These are phyloP conservation scores for Hypocrella siamensis DNA, from an alignment of 2,329 filamentous ascomycete species.

Conservation along the genomic window DNA sequence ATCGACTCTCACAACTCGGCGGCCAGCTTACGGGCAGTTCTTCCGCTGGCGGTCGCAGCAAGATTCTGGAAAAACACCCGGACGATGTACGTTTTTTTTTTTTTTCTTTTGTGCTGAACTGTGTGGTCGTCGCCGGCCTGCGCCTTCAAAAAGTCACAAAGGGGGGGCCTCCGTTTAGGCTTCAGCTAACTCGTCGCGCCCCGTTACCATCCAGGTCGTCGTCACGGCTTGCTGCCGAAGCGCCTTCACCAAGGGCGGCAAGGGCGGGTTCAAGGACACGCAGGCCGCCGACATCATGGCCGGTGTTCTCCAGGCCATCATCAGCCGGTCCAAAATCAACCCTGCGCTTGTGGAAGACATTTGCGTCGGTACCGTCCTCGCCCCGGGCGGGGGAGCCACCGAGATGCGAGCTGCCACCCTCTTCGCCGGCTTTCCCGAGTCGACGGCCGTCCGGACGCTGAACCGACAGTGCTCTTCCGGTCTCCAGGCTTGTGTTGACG, in stretches of 20 bases:
- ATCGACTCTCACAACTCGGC: slow-evolving; percentile 43
- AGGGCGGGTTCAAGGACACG: slow-evolving; percentile 93
- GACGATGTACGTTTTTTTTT: slow-evolving; percentile 39
- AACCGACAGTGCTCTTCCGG: slow-evolving; percentile 94
- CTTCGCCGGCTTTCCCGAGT: slow-evolving; percentile 78
- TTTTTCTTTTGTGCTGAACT: slow-evolving; percentile 4
- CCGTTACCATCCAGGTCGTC: slow-evolving; percentile 50
- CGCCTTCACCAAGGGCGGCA: slow-evolving; percentile 81
- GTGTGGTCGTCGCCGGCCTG: too few relatives aligned
- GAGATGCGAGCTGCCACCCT: slow-evolving; percentile 90
- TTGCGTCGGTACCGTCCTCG: slow-evolving; percentile 77
- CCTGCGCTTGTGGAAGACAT: slow-evolving; percentile 82
- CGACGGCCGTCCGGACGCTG: slow-evolving; percentile 68
- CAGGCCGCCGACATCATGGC: slow-evolving; percentile 70
- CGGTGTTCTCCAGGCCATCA: slow-evolving; percentile 65
- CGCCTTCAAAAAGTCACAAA: too few relatives aligned
- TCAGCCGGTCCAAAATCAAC: slow-evolving; percentile 79
- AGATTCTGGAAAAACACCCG: slow-evolving; percentile 47
- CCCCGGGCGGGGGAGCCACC: slow-evolving; percentile 86
- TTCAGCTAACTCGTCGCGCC: too few relatives aligned
- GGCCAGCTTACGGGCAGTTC: slow-evolving; percentile 48
- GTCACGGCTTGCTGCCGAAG: slow-evolving; percentile 86
- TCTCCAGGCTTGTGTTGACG: slow-evolving; percentile 81
- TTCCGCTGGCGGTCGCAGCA: slow-evolving; percentile 32
- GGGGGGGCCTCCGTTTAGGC: too few relatives aligned